These are phyloP conservation scores for Aspergillus sp. DNA, from an alignment of 2,329 filamentous ascomycete species.

Conservation along the genomic window DNA sequence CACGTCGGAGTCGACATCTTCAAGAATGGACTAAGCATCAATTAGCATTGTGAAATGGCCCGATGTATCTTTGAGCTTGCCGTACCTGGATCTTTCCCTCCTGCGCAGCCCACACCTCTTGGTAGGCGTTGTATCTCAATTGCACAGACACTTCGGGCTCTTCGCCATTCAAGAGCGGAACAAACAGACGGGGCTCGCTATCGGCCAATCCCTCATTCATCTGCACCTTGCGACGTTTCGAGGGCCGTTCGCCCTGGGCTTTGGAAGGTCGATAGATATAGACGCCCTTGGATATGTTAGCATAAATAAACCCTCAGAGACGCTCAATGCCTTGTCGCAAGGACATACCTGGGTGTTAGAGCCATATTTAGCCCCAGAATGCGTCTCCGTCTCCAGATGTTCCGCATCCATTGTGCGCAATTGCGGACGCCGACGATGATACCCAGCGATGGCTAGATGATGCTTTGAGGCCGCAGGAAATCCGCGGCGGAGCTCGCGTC, in stretches of 20 bases:
- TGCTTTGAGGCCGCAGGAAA: conserved; percentile 5
- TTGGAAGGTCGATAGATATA: conserved; percentile 59
- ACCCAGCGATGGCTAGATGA: conserved; percentile 11
- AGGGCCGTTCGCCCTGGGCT: conserved; percentile 41
- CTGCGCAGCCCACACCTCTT: conserved; percentile 38
- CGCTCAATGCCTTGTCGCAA: no score
- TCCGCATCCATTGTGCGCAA: conserved; percentile 16
- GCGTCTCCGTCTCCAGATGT: conserved; percentile 17
- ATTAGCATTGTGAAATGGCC: conserved; percentile 8
- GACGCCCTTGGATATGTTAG: conserved; percentile 49
- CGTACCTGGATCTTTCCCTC: conserved; percentile 39
- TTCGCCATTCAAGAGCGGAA: conserved; percentile 38
- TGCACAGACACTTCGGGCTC: conserved; percentile 32
- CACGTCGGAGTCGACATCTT: conserved; percentile 39
- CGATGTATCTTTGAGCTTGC: not conserved
- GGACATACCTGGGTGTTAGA: conserved; percentile 28
- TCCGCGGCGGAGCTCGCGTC: conserved; percentile 16
- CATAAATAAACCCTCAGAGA: not conserved
- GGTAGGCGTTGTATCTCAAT: conserved; percentile 36
- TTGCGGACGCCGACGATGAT: conserved; percentile 1
- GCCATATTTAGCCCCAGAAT: conserved; percentile 24
- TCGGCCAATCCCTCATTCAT: conserved; percentile 26
- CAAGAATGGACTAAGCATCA: conserved; percentile 28
- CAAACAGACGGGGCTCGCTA: conserved; percentile 27
- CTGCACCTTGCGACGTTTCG: conserved; percentile 58